phyloP scores from a whole-genome alignment of 768 basidiomycete species.

The Termitomyces bulborhizus region DNA sequence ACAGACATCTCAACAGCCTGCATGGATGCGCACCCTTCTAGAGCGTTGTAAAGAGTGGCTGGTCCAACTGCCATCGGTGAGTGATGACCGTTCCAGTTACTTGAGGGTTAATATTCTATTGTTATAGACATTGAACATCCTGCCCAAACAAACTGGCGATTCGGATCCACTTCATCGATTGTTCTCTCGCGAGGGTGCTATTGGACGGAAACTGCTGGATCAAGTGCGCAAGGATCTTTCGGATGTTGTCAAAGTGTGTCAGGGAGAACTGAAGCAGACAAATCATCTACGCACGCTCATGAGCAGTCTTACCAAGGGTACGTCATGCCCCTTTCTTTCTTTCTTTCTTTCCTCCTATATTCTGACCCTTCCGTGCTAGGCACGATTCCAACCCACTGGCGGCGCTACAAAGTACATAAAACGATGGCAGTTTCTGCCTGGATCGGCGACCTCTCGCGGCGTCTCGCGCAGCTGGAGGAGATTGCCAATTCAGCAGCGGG shows the following conservation, averaged over 20 bases:
- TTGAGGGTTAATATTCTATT: not conserved
- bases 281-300: constrained; percentile 92
- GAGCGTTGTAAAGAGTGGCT: constrained; percentile 87
- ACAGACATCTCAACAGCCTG: constrained; percentile 69
- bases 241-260: constrained; percentile 79
- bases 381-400: constrained; percentile 85
- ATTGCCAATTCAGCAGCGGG: constrained; percentile 50
- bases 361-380: constrained; percentile 35
- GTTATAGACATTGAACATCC: constrained; percentile 52
- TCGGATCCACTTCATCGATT: constrained; percentile 85
- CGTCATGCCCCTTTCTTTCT: constrained; percentile 5
- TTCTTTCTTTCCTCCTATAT: not conserved
- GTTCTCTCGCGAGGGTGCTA: constrained; percentile 81
- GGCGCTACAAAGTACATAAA: constrained; percentile 81
- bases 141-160: constrained; percentile 61
- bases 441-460: constrained; percentile 75
- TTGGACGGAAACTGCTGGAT: constrained; percentile 72
- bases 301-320: constrained; percentile 87
- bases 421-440: constrained; percentile 79
- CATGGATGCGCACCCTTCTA: constrained; percentile 88
- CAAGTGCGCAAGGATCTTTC: constrained; percentile 77
- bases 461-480: constrained; percentile 76
- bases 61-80: constrained; percentile 64
- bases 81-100: constrained; percentile 16
- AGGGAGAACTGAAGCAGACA: constrained; percentile 88